Conservation (phyloP, 106 monocot genomes). For the Phalaenopsis aphrodite region DNA sequence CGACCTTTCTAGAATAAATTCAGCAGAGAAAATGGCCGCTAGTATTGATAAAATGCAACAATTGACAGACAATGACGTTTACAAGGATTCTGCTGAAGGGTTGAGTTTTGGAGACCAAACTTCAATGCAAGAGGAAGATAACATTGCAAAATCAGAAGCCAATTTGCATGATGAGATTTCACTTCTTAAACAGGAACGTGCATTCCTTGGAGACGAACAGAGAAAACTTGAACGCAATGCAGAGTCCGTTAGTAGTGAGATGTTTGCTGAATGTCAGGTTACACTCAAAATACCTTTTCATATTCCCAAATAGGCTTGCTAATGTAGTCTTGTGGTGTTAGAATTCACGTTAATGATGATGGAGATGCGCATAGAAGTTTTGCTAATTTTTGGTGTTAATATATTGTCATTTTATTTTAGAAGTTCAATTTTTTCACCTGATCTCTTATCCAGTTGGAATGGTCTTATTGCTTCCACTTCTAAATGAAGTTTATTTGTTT, state of each 20-base stretch:
- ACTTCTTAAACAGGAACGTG: conserved; percentile 57
- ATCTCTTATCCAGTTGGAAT: background rate
- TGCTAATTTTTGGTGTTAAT: background rate
- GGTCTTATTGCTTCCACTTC: background rate
- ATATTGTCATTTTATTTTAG: background rate
- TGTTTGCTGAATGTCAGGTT: conserved; percentile 99
- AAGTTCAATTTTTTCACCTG: background rate
- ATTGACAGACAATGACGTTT: conserved; percentile 3
- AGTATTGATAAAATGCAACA: conserved; percentile 3
- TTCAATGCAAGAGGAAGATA: conserved; percentile 11
- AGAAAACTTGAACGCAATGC: conserved; percentile 87
- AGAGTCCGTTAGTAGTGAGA: conserved; percentile 87
- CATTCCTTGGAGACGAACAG: conserved; percentile 60
- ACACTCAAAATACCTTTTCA: background rate
- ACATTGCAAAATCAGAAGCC: conserved; percentile 23
- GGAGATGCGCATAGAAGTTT: background rate
- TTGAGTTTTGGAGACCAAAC: conserved; percentile 4
- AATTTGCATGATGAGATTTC: conserved; percentile 58
- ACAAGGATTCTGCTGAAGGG: conserved; percentile 4
- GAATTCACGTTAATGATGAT: background rate
- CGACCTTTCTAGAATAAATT: conserved; percentile 4
- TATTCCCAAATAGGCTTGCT: background rate
- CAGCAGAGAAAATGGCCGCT: conserved; percentile 10
- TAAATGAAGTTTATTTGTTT: background rate
- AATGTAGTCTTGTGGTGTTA: background rate